These are phyloP conservation scores for Larix kaempferi DNA, from an alignment of 75 land plant species.

Conservation along the genomic window DNA sequence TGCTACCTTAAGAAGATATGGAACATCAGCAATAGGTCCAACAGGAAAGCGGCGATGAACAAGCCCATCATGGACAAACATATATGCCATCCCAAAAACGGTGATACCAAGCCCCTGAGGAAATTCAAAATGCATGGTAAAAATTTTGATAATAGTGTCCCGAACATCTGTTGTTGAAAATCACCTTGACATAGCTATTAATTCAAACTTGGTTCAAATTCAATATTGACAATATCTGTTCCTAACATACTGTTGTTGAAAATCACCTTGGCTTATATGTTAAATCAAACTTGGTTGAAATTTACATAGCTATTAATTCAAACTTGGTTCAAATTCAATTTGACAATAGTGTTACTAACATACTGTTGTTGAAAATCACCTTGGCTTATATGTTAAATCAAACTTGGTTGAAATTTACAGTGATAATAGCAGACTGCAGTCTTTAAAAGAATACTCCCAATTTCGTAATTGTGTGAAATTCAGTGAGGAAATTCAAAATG, in stretches of 20 bases:
- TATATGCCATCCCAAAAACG: conserved; percentile 85
- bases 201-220: no score
- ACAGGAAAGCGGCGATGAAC: conserved; percentile 88
- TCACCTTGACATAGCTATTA: no score
- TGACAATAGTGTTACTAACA: no score
- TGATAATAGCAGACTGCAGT: conserved; percentile 29
- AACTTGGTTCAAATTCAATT: no score
- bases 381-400: no score
- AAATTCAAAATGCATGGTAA: conserved; percentile 65
- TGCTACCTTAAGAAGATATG: conserved; percentile 81
- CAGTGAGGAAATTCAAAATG: no score
- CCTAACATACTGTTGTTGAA: no score
- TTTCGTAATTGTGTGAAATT: conserved; percentile 63
- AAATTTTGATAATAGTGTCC: conserved; percentile 90
- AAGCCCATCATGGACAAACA: conserved; percentile 94
- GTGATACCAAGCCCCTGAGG: conserved; percentile 91
- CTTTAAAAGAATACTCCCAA: conserved; percentile 63
- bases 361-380: no score
- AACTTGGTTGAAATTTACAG: no score
- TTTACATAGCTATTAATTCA: no score
- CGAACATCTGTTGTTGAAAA: conserved; percentile 13
- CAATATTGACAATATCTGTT: no score
- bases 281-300: conserved; percentile 76
- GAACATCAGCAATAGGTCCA: conserved; percentile 85
- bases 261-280: conserved; percentile 3